These are phyloP conservation scores for Rhodomyrtus psidioides DNA, from an alignment of 441 rosid species.

Conservation along the genomic window DNA sequence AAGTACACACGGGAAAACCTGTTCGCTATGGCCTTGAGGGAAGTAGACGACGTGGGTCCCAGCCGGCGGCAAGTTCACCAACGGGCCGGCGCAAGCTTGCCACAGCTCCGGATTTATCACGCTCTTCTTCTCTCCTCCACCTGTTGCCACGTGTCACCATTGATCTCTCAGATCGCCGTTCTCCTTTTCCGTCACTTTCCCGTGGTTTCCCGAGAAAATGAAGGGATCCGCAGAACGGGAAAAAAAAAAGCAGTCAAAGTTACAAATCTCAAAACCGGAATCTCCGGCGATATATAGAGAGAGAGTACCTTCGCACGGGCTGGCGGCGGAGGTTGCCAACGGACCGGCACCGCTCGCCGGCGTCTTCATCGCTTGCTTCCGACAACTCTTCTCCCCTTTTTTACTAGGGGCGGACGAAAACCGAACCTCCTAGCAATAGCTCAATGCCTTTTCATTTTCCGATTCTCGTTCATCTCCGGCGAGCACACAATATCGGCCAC, in stretches of 20 bases:
- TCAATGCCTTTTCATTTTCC: neutral
- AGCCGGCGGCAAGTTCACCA: slow-evolving; percentile 43
- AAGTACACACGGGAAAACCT: slow-evolving; percentile 16
- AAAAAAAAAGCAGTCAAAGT: neutral
- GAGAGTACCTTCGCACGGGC: slow-evolving; percentile 29
- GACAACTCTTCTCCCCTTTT: neutral
- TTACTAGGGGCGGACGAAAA: neutral
- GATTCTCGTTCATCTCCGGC: neutral
- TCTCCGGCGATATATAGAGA: neutral
- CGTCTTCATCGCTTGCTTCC: slow-evolving; percentile 24
- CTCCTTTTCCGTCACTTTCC: neutral
- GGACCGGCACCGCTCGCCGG: slow-evolving; percentile 28
- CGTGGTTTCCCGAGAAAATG: slow-evolving; percentile 1
- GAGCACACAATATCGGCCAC: neutral
- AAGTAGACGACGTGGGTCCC: slow-evolving; percentile 62
- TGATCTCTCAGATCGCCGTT: neutral
- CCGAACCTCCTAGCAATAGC: neutral
- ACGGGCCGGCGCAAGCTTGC: slow-evolving; percentile 71
- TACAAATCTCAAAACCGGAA: neutral
- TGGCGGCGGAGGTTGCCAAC: slow-evolving; percentile 1
- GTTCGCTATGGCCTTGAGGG: slow-evolving; percentile 74
- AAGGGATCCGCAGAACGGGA: neutral
- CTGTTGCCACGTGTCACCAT: slow-evolving; percentile 23
- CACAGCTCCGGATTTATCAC: slow-evolving; percentile 52
- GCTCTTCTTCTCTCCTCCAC: slow-evolving; percentile 43